Base-by-base conservation (phyloP, 371 early-diverging fungal genomes). In the Phascolomyces articulosus region DNA sequence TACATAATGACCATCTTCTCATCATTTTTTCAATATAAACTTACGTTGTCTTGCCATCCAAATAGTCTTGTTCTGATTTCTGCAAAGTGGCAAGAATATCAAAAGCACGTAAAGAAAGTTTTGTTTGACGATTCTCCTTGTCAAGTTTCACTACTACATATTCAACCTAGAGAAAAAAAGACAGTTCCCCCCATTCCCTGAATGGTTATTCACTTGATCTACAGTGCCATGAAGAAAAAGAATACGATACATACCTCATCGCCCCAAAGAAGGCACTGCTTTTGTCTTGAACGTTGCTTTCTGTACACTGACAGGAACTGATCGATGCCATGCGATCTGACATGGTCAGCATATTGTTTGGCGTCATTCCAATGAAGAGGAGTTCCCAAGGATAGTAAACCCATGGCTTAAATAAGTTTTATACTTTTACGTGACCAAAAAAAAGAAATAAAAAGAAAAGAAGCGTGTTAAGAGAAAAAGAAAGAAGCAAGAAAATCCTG, bases 311-410 rank as follows among this genome's bases (percentile, higher is more conserved):
- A 87, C 47, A 96, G 79, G 67, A 98, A 96, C 86, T 98, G 98
- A 47, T 84, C 80, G 66, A 98, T 98, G 31, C 99, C 99, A 73
- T 97, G 94, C 61, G 84, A 69, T 51, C 96, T 87, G 47, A 98
- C 96, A 74, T 97, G 91, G 71, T 91, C 87, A 34, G 95, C 91
- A 70, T 95, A 86, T 55, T 87, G 63, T 68, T 90, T 90, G 18
- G 97, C 96, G 65, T 96, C 93, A 23, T 85, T 83, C 99, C 99
- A 98, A 44, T 82, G 88, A 69, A 98, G 87, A 24, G 99, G 99
- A 26, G 99, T 98, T 64, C 99, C 99, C 23, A 94, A 80, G 16
- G 95, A 93, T 56, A 98, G 80, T 6, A 98, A 87, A 59, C 98
- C 99, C 99, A 98, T 98, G 18, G 38, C 59, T 40, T 29, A 29